phyloP scores from a whole-genome alignment of 805 yeast genomes.

The Sugiyamaella chiloensis region DNA sequence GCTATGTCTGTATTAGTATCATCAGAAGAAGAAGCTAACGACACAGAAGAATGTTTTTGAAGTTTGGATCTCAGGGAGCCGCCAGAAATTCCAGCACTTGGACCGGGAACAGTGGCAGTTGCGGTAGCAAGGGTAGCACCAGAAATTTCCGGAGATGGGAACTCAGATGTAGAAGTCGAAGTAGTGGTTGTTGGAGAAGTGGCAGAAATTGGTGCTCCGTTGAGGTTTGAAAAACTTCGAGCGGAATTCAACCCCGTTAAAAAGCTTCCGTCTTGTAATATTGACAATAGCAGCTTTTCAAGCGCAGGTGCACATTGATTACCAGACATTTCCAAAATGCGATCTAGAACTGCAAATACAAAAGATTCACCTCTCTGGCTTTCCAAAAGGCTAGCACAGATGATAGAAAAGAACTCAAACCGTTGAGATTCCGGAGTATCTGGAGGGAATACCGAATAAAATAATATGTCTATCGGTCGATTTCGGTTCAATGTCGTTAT shows the following conservation, averaged over 20 bases:
- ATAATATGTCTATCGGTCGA: conserved; percentile 32
- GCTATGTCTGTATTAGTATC: conserved; percentile 8
- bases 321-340: conserved; percentile 19
- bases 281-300: conserved; percentile 15
- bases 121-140: conserved; percentile 7
- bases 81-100: neutral
- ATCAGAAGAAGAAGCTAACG: conserved; percentile 18
- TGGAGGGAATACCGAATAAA: conserved; percentile 30
- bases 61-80: conserved; percentile 2
- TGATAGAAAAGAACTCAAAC: conserved; percentile 29
- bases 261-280: conserved; percentile 26
- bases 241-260: conserved; percentile 6
- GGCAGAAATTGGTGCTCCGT: neutral
- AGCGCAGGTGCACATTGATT: conserved; percentile 14
- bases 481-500: conserved; percentile 24
- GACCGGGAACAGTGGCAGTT: neutral
- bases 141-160: conserved; percentile 17
- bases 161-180: conserved; percentile 15
- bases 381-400: conserved; percentile 23
- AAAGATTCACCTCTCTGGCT: conserved; percentile 21
- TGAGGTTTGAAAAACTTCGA: conserved; percentile 1
- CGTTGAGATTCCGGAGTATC: conserved; percentile 24
- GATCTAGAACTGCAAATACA: conserved; percentile 22
- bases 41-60: conserved; percentile 16
- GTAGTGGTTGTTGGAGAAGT: conserved; percentile 6